Base-by-base conservation (phyloP, 1,139 yeast species). In the Geotrichum citri-aurantii region DNA sequence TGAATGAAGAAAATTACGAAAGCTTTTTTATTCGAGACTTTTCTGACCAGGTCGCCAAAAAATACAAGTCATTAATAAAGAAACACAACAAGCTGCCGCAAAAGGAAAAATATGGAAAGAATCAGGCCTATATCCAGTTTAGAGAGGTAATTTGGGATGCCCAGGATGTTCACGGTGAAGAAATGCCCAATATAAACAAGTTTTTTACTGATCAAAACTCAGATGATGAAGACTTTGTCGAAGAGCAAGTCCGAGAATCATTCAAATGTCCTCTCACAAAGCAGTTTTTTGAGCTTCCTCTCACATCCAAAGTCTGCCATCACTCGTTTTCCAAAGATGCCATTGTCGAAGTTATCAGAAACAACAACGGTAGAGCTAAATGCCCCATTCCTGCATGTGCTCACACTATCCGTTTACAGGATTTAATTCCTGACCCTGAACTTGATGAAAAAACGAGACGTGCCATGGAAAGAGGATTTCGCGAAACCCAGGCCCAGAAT, bases 201-300 rank as follows among this genome's bases (percentile, higher is more conserved):
- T 65, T 57, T 42, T 66, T 60, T 50, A 59, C 61, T 10, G 71
- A 68, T 51, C 64, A 63, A 52, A 56, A 58, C 42, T 64, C 59
- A 12, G 69, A 63, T 17, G 71, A 68, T 27, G 69, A 67, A 10
- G 70, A 67, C 8, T 31, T 69, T 52, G 66, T 65, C 19, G 66
- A 66, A 23, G 71, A 63, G 21, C 65, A 63, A 26, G 65, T 65
- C 14, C 59, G 62, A 2, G 60, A 63, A 19, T 66, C 71, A 14
- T 69, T 64, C 63, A 66, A 66, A 47, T 69, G 72, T 50, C 71
- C 71, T 2, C 59, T 69, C 19, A 64, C 71, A 5, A 65, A 66
- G 47, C 62, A 61, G 29, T 64, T 59, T 50, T 67, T 58, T 54
- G 68, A 53, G 23, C 62, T 66, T 23, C 70, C 72, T 3, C 69